Conservation (phyloP, 1,284 basidiomycete species). For the Trichosporon asahii region DNA sequence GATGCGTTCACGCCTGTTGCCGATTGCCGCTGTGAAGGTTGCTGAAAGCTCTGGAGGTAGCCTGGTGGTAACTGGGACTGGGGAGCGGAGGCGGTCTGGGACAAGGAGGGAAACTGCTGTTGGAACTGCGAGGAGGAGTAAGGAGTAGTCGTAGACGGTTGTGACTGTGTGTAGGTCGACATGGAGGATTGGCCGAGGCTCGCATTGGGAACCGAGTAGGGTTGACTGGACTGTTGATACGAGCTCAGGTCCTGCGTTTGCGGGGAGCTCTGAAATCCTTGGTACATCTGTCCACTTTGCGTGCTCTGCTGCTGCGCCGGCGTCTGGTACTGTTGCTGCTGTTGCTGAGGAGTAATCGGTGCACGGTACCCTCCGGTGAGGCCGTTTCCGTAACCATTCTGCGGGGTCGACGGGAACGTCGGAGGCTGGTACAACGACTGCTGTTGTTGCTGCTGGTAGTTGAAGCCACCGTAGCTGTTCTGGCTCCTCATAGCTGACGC, state of each 20-base stretch:
- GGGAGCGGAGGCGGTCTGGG: not conserved
- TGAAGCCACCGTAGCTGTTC: slow-evolving; percentile 1
- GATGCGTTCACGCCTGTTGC: not conserved
- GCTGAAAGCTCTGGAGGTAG: slow-evolving; percentile 9
- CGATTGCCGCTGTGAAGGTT: not conserved
- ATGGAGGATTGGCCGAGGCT: not conserved
- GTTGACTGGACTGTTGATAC: slow-evolving; percentile 7
- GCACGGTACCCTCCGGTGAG: not conserved
- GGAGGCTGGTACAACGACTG: not conserved
- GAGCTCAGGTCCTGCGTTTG: not conserved
- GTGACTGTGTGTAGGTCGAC: slow-evolving; percentile 1
- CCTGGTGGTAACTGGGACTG: not conserved
- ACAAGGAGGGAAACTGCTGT: not conserved
- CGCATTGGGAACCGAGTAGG: not conserved
- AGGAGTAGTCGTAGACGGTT: not conserved
- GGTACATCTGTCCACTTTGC: slow-evolving; percentile 14
- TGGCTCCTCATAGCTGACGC: not conserved
- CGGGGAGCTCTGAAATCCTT: slow-evolving; percentile 5
- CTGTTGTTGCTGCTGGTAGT: slow-evolving; percentile 11
- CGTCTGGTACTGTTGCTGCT: slow-evolving; percentile 18
- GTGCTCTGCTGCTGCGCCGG: slow-evolving; percentile 2
- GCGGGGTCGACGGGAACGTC: not conserved
- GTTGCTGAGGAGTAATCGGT: slow-evolving; percentile 1
- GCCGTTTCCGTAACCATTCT: not conserved
- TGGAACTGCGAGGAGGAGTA: not conserved